phyloP scores from a whole-genome alignment of 805 yeast species.

The Candida krabiensis region DNA sequence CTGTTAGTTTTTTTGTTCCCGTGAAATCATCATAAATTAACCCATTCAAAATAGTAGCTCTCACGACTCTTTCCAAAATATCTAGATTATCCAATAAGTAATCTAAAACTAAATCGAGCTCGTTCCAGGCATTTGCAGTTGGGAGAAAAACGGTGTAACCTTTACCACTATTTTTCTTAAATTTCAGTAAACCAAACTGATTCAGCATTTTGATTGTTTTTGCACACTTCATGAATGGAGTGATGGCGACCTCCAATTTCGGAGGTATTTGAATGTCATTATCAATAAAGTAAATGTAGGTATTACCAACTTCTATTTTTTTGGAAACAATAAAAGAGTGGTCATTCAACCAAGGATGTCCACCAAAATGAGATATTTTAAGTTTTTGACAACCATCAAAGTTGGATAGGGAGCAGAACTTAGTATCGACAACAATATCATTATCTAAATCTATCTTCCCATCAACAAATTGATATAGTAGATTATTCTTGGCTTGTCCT shows the following conservation, averaged over 20 bases:
- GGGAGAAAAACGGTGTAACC: constrained; percentile 84
- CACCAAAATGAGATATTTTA: constrained; percentile 39
- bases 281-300: constrained; percentile 64
- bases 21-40: constrained; percentile 66
- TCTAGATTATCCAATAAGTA: constrained; percentile 55
- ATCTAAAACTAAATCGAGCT: constrained; percentile 56
- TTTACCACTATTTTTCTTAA: constrained; percentile 43
- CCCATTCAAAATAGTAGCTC: constrained; percentile 59
- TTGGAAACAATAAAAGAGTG: constrained; percentile 45
- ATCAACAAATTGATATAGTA: constrained; percentile 66
- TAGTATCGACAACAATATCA: constrained; percentile 44
- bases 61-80: constrained; percentile 52
- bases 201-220: constrained; percentile 60
- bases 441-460: constrained; percentile 42
- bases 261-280: constrained; percentile 64
- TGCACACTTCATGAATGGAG: constrained; percentile 63
- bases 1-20: constrained; percentile 23
- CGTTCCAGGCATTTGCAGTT: constrained; percentile 70
- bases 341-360: constrained; percentile 51
- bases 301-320: constrained; percentile 56
- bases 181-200: constrained; percentile 49
- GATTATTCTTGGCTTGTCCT: constrained; percentile 29
- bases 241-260: constrained; percentile 62
- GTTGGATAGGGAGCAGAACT: constrained; percentile 48
- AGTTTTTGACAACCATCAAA: constrained; percentile 68